These are phyloP conservation scores for Xylariaceae sp. DNA, from an alignment of 2,329 filamentous ascomycete species.

Conservation along the genomic window DNA sequence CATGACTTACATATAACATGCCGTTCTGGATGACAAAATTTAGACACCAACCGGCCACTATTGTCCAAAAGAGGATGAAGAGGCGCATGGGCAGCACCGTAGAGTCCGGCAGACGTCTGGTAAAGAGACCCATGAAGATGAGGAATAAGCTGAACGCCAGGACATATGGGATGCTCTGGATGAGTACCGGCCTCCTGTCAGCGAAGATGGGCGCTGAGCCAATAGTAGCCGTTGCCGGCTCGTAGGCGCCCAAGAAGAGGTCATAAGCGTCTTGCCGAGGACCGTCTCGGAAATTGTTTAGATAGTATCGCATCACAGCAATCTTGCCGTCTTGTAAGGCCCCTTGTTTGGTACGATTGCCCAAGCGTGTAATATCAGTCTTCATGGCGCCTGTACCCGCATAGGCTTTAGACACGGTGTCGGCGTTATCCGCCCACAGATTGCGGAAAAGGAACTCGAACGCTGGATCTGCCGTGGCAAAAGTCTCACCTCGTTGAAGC, in stretches of 20 bases:
- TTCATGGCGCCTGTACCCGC: constrained; percentile 96
- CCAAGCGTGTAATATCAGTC: constrained; percentile 95
- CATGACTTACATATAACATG: constrained; percentile 79
- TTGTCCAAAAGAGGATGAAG: constrained; percentile 73
- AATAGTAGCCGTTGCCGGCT: constrained; percentile 65
- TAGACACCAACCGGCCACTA: constrained; percentile 63
- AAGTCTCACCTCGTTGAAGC: constrained; percentile 68
- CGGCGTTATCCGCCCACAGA: constrained; percentile 97
- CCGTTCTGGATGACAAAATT: constrained; percentile 79
- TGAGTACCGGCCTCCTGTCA: constrained; percentile 76
- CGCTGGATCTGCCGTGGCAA: constrained; percentile 66
- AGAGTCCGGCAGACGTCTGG: constrained; percentile 64
- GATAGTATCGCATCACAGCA: constrained; percentile 80
- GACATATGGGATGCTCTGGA: constrained; percentile 92
- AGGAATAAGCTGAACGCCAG: constrained; percentile 83
- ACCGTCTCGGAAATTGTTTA: constrained; percentile 93
- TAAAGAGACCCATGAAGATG: constrained; percentile 68
- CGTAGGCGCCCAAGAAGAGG: constrained; percentile 82
- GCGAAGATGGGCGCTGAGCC: constrained; percentile 71
- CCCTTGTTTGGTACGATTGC: constrained; percentile 78
- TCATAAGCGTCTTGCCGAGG: constrained; percentile 94
- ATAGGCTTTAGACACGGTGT: constrained; percentile 87
- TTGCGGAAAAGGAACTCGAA: constrained; percentile 95
- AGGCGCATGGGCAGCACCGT: constrained; percentile 75
- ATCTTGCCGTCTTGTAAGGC: constrained; percentile 83